Base-by-base conservation (phyloP, 2,329 filamentous ascomycete genomes). In the Botrytis fragariae region DNA sequence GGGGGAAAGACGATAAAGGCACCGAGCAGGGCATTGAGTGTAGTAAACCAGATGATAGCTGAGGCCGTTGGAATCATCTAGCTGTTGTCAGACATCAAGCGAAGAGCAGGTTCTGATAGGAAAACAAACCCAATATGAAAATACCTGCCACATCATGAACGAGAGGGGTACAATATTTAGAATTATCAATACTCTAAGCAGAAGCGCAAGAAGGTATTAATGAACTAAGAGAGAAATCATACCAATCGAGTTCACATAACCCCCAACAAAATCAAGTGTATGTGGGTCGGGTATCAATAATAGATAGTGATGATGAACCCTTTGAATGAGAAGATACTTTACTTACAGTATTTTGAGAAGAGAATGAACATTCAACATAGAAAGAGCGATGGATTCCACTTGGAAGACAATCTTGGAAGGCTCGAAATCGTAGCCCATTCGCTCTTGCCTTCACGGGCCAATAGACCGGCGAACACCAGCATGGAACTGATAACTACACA, bases 51-150 rank as follows among this genome's bases (percentile, higher is more conserved):
- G 54, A 61, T 68, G 51, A 68, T 35, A 32, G 71, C 71, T 12
- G 71, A 68, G 42, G 32, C n/a, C 37, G 63, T 60, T 12, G 71
- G 71, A 39, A 72, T 67, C 71, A 72, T 72, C 71, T 72, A 60
- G 39, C 18, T 29, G 10, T 68, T 64, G 62, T 82, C 82, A 57
- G 89, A 81, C 74, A 87, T 82, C 93, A 93, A 95, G 32, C 8
- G 18, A 54, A 48, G 82, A 88, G 71, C 45, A 78, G 77, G 14
- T 77, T 74, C 16, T 78, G 74, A 22, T 76, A 76, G 22, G 77
- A 48, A 4, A 80, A 71, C 76, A 76, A 80, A 48, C 79, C 78
- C 7, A 80, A 74, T 80, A 80, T 80, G 69, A 88, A 84, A 73
- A 87, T 78, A 76, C n/a, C n/a, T 64, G 57, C 44, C 44, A 54